These are phyloP conservation scores for Boletus tylopilopsis DNA, from an alignment of 768 basidiomycete genomes.

Conservation along the genomic window DNA sequence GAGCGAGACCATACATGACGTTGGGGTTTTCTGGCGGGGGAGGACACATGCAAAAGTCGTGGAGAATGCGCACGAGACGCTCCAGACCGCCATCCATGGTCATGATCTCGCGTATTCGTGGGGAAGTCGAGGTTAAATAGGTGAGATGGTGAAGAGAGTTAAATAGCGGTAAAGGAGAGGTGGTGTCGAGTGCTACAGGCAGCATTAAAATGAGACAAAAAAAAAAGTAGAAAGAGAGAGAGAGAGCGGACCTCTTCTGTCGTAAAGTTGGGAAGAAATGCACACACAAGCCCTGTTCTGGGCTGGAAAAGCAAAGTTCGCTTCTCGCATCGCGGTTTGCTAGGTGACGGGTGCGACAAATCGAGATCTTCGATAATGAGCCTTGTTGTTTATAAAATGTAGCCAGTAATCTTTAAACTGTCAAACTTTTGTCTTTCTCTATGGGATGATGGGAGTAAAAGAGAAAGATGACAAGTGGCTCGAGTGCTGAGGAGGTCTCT, in stretches of 20 bases:
- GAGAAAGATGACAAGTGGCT: conserved; percentile 14
- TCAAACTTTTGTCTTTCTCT: not conserved
- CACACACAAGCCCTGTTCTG: conserved; percentile 95
- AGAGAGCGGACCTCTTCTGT: conserved; percentile 73
- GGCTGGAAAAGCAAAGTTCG: conserved; percentile 90
- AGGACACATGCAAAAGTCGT: conserved; percentile 81
- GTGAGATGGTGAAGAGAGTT: conserved; percentile 95
- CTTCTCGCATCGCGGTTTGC: conserved; percentile 71
- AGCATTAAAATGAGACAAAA: conserved; percentile 4
- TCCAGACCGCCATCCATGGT: conserved; percentile 97
- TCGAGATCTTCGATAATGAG: conserved; percentile 15
- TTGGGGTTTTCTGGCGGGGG: conserved; percentile 79
- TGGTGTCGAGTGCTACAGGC: conserved; percentile 46
- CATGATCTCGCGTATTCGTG: conserved; percentile 97
- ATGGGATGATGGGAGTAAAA: conserved; percentile 2
- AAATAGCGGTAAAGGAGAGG: conserved; percentile 65
- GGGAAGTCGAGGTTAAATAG: conserved; percentile 95
- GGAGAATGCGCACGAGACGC: conserved; percentile 87
- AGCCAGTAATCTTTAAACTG: not conserved
- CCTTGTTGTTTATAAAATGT: not conserved
- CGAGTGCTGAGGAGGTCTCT: conserved; percentile 13
- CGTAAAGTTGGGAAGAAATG: conserved; percentile 92
- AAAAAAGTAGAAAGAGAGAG: not conserved
- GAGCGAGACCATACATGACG: conserved; percentile 72
- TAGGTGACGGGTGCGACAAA: conserved; percentile 16